Evolutionary conservation across 352 stramenopile species (phyloP).

Genomic region (Phytophthora melonis): DNA sequence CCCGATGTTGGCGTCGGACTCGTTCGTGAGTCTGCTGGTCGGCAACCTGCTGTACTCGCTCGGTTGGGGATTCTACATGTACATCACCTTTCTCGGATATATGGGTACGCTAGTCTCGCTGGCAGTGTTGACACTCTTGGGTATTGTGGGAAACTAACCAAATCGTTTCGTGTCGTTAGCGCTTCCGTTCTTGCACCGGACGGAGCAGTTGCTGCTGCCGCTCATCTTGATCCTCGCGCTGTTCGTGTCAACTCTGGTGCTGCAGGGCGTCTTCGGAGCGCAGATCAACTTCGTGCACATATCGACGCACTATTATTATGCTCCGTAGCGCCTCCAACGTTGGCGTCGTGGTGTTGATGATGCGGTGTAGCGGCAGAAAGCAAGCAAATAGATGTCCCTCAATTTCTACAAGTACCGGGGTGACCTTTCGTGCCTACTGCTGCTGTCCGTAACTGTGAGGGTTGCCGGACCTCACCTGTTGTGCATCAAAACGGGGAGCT

Average conservation of each 20-base stretch:
- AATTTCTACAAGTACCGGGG: conserved; percentile 4
- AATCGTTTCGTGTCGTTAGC: conserved; percentile 43
- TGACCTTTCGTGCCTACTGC: not conserved
- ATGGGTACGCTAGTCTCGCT: conserved; percentile 67
- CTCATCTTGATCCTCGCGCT: conserved; percentile 77
- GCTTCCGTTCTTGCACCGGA: conserved; percentile 91
- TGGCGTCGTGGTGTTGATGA: not conserved
- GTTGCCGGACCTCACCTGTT: not conserved
- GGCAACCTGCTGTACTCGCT: conserved; percentile 95
- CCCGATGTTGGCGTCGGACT: conserved; percentile 92
- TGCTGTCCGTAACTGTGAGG: too few relatives aligned
- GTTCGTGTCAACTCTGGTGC: conserved; percentile 86
- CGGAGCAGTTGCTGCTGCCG: conserved; percentile 90
- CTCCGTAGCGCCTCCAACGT: conserved; percentile 33
- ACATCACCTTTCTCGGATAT: conserved; percentile 98
- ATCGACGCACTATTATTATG: conserved; percentile 88
- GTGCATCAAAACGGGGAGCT: not conserved
- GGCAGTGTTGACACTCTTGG: not conserved
- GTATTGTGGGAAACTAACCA: not conserved
- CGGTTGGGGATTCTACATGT: conserved; percentile 96
- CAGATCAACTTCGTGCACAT: conserved; percentile 80
- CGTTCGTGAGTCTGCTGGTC: conserved; percentile 90
- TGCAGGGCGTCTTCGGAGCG: conserved; percentile 75
- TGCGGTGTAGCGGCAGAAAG: conserved; percentile 8
- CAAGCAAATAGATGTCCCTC: conserved; percentile 36